Evolutionary conservation across 495 filamentous ascomycete species (phyloP).

Genomic region (Neurospora tetraspora): DNA sequence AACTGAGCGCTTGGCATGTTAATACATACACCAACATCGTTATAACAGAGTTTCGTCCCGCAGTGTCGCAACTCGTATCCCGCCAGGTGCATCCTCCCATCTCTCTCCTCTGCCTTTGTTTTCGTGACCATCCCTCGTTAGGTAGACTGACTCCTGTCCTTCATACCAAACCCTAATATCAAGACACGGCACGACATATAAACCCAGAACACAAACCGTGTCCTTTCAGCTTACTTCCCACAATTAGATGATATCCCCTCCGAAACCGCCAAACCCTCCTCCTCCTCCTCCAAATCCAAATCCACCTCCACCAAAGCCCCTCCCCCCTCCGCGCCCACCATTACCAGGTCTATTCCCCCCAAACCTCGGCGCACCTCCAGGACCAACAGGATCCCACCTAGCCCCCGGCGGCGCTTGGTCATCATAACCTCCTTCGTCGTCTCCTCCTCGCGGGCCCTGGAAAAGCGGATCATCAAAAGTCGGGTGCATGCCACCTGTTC

Average conservation of each 20-base stretch:
- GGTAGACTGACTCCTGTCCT: no score
- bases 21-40: no score
- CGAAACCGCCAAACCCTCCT: conserved; percentile 21
- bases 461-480: conserved; percentile 92
- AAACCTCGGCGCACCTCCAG: conserved; percentile 44
- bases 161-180: no score
- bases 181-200: no score
- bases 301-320: conserved; percentile 23
- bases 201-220: no score
- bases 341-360: conserved; percentile 22
- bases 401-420: conserved; percentile 49
- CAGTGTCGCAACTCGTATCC: no score
- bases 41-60: no score
- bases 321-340: conserved; percentile 15
- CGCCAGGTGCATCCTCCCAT: no score
- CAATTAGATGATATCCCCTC: conserved; percentile 32
- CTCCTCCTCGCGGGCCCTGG: conserved; percentile 45
- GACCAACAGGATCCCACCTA: conserved; percentile 73
- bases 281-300: conserved; percentile 17
- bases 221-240: no score
- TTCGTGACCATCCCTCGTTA: no score
- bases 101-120: no score
- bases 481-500: conserved; percentile 82
- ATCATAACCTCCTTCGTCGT: conserved; percentile 30
- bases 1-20: no score